A percentile compares a stretch with the other conserved stretches of the same genome.
Evolutionary conservation across 2,329 filamentous ascomycete species (phyloP).

Genomic region (Lithohypha guttulata): DNA sequence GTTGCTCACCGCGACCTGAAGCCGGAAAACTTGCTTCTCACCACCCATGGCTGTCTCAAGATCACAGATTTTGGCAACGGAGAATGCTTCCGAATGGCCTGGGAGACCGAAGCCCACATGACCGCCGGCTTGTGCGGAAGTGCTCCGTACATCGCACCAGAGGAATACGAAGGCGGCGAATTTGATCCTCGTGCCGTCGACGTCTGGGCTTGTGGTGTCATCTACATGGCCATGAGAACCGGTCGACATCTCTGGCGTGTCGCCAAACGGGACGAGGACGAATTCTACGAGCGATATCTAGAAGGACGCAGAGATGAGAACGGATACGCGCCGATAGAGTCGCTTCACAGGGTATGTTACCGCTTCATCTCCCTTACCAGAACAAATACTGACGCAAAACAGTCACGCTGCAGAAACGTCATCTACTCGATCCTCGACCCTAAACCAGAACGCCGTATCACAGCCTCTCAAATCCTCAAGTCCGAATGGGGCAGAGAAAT

Average conservation of each 20-base stretch:
- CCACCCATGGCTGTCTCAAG: conserved; percentile 83
- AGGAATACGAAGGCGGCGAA: conserved; percentile 90
- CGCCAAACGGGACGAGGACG: conserved; percentile 93
- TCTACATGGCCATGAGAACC: conserved; percentile 99
- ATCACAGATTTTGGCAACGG: conserved; percentile 99
- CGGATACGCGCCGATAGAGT: conserved; percentile 93
- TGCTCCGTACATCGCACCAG: conserved; percentile 91
- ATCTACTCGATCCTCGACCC: conserved; percentile 98
- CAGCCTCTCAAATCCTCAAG: conserved; percentile 90
- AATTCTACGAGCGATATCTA: conserved; percentile 91
- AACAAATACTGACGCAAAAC: conserved; percentile 19
- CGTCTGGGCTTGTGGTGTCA: conserved; percentile 95
- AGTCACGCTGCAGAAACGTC: conserved; percentile 96
- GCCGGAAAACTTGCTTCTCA: conserved; percentile 89
- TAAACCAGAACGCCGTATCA: conserved; percentile 83
- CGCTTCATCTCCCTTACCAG: conserved; percentile 8
- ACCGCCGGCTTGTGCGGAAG: conserved; percentile 93
- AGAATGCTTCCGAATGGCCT: conserved; percentile 98
- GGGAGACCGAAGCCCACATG: conserved; percentile 98
- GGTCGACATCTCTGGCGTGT: conserved; percentile 92
- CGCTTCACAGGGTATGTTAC: conserved; percentile 75
- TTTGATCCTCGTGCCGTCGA: conserved; percentile 97
- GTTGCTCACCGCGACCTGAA: conserved; percentile 95
- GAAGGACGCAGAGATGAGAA: conserved; percentile 88
- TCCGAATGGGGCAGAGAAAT: conserved; percentile 98